phyloP scores from a whole-genome alignment of 78 protist genomes.

The Guillardia theta region DNA sequence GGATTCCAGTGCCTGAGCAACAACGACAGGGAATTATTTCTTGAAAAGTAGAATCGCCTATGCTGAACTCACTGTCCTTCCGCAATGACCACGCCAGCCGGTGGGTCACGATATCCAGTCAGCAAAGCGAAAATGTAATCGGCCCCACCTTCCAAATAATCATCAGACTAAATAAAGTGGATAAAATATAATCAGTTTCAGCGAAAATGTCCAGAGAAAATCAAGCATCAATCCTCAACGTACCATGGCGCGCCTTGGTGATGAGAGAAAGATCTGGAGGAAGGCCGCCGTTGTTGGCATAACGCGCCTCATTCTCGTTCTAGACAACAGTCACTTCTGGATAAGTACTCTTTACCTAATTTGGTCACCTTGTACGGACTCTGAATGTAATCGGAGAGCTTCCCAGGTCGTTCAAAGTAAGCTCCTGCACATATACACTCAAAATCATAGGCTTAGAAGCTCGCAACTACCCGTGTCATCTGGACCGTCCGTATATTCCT shows the following conservation, averaged over 20 bases:
- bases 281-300: slow-evolving; percentile 83
- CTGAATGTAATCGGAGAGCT: slow-evolving; percentile 79
- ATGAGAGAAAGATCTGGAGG: slow-evolving; percentile 89
- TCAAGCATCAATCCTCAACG: too few species aligned
- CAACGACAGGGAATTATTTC: neutral
- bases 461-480: slow-evolving; percentile 18
- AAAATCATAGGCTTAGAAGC: neutral
- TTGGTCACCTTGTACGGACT: slow-evolving; percentile 68
- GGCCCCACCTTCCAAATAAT: slow-evolving; percentile 52
- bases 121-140: slow-evolving; percentile 87
- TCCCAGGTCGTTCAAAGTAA: slow-evolving; percentile 84
- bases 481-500: slow-evolving; percentile 27
- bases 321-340: too few species aligned
- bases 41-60: neutral
- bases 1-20: slow-evolving; percentile 49
- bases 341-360: too few species aligned
- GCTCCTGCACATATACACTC: slow-evolving; percentile 71
- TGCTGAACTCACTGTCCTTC: slow-evolving; percentile 59
- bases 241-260: slow-evolving; percentile 77
- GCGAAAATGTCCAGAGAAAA: too few species aligned
- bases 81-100: slow-evolving; percentile 74
- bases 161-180: neutral
- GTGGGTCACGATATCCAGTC: slow-evolving; percentile 80
- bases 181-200: too few species aligned
- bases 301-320: slow-evolving; percentile 83